Evolutionary conservation across 1,284 basidiomycete species (phyloP), one percentile per base, ranked within the genome.

Genomic region (Porodaedalea pini): DNA sequence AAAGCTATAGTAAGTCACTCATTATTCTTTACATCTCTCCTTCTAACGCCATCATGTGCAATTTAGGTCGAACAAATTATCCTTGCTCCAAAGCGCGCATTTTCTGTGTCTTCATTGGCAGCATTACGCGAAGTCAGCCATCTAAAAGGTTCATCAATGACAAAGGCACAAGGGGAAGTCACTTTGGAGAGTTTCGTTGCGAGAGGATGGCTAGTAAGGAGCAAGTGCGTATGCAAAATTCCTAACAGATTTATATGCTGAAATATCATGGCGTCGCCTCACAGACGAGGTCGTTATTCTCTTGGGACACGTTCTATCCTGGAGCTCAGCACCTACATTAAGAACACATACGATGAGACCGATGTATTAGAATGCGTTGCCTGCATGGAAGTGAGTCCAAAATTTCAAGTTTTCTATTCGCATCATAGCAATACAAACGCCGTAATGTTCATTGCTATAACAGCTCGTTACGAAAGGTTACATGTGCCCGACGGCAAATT

Each of bases 11-110:
- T 91, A 66, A 62, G 85, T 71, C 7, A 47, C 5, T 17, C 39
- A 32, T 5, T 6, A 49, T 55, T 49, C 61, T 23, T 19, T 41
- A 5, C 32, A 21, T 44, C 8, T 44, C 21, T 50, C 31, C 7
- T 44, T 45, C 25, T 31, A 6, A 49, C 1, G 36, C 19, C 48
- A 17, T 45, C 43, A 39, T 10, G 39, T 25, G 25, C 19, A 44
- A 32, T 44, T n/a, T 17, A 94, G 92, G 78, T 95, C 41, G 89
- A 94, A 65, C 87, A 89, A 73, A 94, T 95, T 65, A 88, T 94
- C 79, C 77, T 87, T 11, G 88, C 92, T 7, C 82, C 86, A 6
- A 78, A 80, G 41, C 82, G 88, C 64, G 75, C 86, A 0, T 95
- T 79, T 68, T 90, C 86, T 4, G 77, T 93, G 3, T 85, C 88